These are phyloP conservation scores for Aspergillus leporis DNA, from an alignment of 495 filamentous ascomycete genomes.

Conservation along the genomic window DNA sequence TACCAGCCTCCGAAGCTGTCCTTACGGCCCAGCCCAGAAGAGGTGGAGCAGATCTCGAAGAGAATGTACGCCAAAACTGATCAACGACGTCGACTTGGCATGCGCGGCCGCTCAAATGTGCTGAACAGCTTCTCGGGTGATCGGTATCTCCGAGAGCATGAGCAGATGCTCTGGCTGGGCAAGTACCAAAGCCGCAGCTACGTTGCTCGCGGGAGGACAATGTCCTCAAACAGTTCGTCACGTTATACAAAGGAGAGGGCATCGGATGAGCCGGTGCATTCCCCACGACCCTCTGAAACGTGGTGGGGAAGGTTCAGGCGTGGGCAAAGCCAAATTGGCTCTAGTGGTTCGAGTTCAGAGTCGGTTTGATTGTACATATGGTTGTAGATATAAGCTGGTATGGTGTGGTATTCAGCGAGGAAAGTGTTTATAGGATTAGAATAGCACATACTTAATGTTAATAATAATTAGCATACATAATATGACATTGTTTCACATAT, in stretches of 20 bases:
- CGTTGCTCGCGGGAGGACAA: constrained; percentile 11
- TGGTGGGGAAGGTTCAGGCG: background rate
- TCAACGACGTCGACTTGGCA: constrained; percentile 58
- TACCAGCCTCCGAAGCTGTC: constrained; percentile 46
- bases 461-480: no score
- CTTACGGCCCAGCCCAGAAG: constrained; percentile 47
- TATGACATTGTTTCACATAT: no score
- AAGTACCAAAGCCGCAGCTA: constrained; percentile 37
- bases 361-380: background rate
- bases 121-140: constrained; percentile 61
- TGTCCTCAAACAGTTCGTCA: constrained; percentile 6
- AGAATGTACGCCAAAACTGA: constrained; percentile 64
- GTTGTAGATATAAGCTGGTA: background rate
- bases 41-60: constrained; percentile 54
- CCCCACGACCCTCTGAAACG: background rate
- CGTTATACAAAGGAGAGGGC: constrained; percentile 10
- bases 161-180: constrained; percentile 69
- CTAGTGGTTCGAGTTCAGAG: background rate
- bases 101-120: constrained; percentile 60
- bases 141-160: constrained; percentile 67
- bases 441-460: background rate
- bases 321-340: background rate
- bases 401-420: background rate
- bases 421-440: no score
- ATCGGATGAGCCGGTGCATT: background rate